Conservation (phyloP, 2,329 filamentous ascomycete species). For the Metarhizium anisopliae region DNA sequence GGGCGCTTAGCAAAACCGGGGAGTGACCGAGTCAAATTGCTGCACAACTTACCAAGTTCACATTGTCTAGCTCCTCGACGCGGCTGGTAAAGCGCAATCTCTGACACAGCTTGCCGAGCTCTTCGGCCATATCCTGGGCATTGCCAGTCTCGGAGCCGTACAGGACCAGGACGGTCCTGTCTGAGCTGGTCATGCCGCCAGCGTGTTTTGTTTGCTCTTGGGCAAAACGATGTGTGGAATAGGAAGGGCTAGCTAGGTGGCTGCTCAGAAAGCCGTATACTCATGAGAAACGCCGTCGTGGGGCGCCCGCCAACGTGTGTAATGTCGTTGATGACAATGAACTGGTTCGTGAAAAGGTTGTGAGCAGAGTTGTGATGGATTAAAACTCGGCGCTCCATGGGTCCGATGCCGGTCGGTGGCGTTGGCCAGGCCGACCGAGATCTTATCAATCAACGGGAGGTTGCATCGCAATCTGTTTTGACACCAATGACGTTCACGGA, state of each 20-base stretch:
- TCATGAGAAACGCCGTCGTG: background rate
- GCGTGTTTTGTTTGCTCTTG: background rate
- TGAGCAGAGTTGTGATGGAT: background rate
- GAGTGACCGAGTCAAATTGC: background rate
- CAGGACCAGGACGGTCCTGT: constrained; percentile 55
- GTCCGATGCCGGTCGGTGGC: constrained; percentile 8
- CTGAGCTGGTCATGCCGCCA: constrained; percentile 16
- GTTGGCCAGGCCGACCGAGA: background rate
- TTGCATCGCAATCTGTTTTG: background rate
- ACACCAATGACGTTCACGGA: background rate
- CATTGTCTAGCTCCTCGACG: constrained; percentile 67
- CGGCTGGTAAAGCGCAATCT: constrained; percentile 69
- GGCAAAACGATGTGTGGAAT: background rate
- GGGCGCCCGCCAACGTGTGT: background rate
- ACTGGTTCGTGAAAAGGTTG: background rate
- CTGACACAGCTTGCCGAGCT: constrained; percentile 66
- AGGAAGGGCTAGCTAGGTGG: background rate
- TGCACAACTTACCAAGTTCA: constrained; percentile 57
- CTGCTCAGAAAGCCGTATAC: background rate
- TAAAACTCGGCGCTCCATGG: background rate
- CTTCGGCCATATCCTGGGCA: constrained; percentile 81
- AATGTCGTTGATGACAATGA: background rate
- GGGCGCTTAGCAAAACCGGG: background rate
- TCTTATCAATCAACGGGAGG: constrained; percentile 5
- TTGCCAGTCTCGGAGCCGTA: constrained; percentile 97